A percentile compares a stretch with the other conserved stretches of the same genome.
phyloP scores from a whole-genome alignment of 1,284 basidiomycete species.

The Quambalaria eucalypti region DNA sequence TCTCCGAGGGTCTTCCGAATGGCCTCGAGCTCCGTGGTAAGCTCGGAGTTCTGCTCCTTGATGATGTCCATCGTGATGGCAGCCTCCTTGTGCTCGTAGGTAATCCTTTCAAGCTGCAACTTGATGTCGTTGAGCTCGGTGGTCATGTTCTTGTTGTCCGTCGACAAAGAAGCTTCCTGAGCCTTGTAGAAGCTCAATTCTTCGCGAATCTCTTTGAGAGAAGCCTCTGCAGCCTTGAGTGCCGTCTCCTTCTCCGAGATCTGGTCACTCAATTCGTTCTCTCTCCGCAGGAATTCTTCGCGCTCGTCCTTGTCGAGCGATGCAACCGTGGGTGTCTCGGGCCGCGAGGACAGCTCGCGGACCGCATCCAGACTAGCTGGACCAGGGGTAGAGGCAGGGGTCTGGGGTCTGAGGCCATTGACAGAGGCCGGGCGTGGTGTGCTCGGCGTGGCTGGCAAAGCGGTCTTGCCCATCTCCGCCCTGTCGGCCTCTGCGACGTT shows the following conservation, averaged over 20 bases:
- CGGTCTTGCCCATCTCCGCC: conserved; percentile 62
- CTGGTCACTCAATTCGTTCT: conserved; percentile 92
- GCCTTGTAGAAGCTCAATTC: conserved; percentile 83
- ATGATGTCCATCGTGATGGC: conserved; percentile 89
- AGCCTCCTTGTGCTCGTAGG: conserved; percentile 91
- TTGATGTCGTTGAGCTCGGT: conserved; percentile 75
- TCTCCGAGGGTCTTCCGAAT: conserved; percentile 56
- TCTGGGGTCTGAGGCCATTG: conserved; percentile 57
- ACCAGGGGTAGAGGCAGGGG: conserved; percentile 58
- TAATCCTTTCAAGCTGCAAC: conserved; percentile 79
- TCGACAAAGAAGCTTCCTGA: conserved; percentile 51
- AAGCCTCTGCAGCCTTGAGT: conserved; percentile 26
- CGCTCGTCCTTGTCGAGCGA: conserved; percentile 89
- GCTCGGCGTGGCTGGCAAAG: conserved; percentile 29
- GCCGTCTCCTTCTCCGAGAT: conserved; percentile 65
- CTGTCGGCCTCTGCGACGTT: conserved; percentile 77
- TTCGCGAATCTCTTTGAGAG: conserved; percentile 55
- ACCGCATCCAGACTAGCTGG: conserved; percentile 58
- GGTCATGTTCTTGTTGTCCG: conserved; percentile 42
- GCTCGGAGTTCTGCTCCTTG: conserved; percentile 86
- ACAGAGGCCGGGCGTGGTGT: conserved; percentile 55
- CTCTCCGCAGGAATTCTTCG: conserved; percentile 89
- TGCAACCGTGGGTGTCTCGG: conserved; percentile 58
- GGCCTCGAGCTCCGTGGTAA: conserved; percentile 80
- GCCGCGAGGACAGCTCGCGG: conserved; percentile 53